These are phyloP conservation scores for Helminthosporium solani DNA, from an alignment of 2,329 filamentous ascomycete genomes.

Conservation along the genomic window DNA sequence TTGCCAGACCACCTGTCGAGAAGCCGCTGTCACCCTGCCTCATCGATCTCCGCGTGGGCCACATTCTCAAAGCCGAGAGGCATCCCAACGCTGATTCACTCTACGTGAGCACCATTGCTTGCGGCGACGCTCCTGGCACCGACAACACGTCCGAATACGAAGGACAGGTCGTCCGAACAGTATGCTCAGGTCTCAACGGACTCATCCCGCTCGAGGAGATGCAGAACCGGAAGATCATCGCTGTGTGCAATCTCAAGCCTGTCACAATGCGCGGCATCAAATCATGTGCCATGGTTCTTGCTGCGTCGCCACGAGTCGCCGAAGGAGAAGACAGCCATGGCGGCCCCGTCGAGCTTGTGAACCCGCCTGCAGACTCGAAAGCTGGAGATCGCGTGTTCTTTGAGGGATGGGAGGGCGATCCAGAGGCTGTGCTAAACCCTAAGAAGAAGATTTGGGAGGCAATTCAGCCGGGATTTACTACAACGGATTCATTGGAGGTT, in stretches of 20 bases:
- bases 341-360: conserved; percentile 89
- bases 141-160: conserved; percentile 91
- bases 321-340: conserved; percentile 84
- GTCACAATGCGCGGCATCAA: conserved; percentile 96
- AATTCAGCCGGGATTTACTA: conserved; percentile 94
- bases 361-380: conserved; percentile 72
- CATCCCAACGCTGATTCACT: conserved; percentile 97
- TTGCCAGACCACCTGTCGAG: conserved; percentile 55
- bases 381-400: conserved; percentile 90
- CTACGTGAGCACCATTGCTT: conserved; percentile 92
- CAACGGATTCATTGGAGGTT: conserved; percentile 76
- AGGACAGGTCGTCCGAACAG: conserved; percentile 87
- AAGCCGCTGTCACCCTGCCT: conserved; percentile 78
- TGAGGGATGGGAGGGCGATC: conserved; percentile 90
- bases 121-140: conserved; percentile 80
- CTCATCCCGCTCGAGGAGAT: conserved; percentile 91
- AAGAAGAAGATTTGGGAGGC: conserved; percentile 99
- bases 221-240: conserved; percentile 92
- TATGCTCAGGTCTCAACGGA: conserved; percentile 95
- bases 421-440: conserved; percentile 90
- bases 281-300: conserved; percentile 85
- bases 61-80: conserved; percentile 93
- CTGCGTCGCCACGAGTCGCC: conserved; percentile 79
- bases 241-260: conserved; percentile 97
- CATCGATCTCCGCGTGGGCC: conserved; percentile 93